Conservation (phyloP, 2,329 filamentous ascomycete genomes). For the Leptographium lundbergii region DNA sequence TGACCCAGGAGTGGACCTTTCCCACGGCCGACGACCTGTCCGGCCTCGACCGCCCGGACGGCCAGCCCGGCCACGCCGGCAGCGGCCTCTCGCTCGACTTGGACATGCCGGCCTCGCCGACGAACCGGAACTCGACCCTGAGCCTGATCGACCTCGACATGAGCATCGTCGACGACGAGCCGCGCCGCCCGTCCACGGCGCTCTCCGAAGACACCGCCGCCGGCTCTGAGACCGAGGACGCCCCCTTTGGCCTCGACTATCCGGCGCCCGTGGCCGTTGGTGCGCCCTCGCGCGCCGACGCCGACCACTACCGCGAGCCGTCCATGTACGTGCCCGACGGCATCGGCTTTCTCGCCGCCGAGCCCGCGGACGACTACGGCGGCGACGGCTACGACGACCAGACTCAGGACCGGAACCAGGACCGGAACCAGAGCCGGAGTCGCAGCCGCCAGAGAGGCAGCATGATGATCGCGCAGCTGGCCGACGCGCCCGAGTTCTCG, state of each 20-base stretch:
- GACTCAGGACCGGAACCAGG: too few species aligned
- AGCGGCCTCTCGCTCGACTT: too few species aligned
- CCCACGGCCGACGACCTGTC: constrained; percentile 23
- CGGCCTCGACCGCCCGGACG: constrained; percentile 26
- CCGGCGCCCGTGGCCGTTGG: constrained; percentile 11
- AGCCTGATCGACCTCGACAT: constrained; percentile 24
- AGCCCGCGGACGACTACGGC: constrained; percentile 21
- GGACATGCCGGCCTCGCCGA: constrained; percentile 7
- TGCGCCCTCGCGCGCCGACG: constrained; percentile 13
- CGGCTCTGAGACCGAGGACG: constrained; percentile 21
- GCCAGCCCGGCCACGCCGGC: too few species aligned
- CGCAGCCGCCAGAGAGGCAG: not conserved
- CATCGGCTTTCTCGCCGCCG: constrained; percentile 17
- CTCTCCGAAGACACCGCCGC: constrained; percentile 35
- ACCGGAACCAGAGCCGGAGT: not conserved
- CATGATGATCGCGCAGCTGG: not conserved
- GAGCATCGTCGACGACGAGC: constrained; percentile 28
- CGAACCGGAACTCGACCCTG: constrained; percentile 19
- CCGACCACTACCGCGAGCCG: constrained; percentile 31
- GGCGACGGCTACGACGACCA: not conserved
- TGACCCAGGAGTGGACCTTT: constrained; percentile 3
- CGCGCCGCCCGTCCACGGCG: constrained; percentile 43
- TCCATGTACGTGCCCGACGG: constrained; percentile 46
- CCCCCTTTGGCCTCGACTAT: constrained; percentile 29
- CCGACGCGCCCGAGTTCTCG: not conserved